Percentiles rank a stretch among this genome's conserved stretches.
phyloP scores from a whole-genome alignment of 345 rosid species.

The Acer saccharum region DNA sequence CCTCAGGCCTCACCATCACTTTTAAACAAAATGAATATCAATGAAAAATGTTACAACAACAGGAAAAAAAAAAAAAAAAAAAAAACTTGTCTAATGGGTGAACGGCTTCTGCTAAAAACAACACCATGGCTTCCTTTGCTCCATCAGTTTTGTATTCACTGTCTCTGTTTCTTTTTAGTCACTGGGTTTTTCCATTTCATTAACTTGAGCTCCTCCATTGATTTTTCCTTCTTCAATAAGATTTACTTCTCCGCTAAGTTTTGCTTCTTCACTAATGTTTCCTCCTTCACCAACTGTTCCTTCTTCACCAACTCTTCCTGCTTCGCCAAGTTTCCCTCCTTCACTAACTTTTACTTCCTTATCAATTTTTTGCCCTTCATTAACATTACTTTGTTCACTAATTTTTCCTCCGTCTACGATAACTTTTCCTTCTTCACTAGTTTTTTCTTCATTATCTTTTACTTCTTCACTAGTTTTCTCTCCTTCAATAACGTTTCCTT shows the following conservation, averaged over 20 bases:
- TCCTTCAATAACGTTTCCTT: not conserved
- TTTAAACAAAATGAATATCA: not conserved
- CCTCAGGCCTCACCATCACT: not conserved
- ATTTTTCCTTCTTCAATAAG: not conserved
- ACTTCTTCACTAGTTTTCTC: not conserved
- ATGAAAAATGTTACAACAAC: too few species aligned
- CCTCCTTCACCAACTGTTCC: slow-evolving; percentile 16
- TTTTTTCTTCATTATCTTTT: slow-evolving; percentile 21
- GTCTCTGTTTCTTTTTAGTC: not conserved
- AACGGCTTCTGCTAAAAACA: not conserved
- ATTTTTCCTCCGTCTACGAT: not conserved
- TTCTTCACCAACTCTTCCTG: slow-evolving; percentile 8
- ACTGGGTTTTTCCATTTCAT: too few species aligned
- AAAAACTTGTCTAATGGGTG: not conserved
- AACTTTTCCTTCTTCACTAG: not conserved
- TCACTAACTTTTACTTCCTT: slow-evolving; percentile 16
- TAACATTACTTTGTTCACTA: not conserved
- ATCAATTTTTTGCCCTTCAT: not conserved
- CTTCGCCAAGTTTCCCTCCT: slow-evolving; percentile 23
- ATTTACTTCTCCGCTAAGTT: slow-evolving; percentile 4
- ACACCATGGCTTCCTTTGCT: slow-evolving; percentile 17
- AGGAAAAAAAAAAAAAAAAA: not conserved
- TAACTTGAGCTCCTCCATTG: not conserved
- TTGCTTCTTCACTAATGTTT: slow-evolving; percentile 1
- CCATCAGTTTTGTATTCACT: slow-evolving; percentile 9